Evolutionary conservation across 768 basidiomycete species (phyloP), one percentile per base, ranked within the genome.

Genomic region (Tulasnella sp.): DNA sequence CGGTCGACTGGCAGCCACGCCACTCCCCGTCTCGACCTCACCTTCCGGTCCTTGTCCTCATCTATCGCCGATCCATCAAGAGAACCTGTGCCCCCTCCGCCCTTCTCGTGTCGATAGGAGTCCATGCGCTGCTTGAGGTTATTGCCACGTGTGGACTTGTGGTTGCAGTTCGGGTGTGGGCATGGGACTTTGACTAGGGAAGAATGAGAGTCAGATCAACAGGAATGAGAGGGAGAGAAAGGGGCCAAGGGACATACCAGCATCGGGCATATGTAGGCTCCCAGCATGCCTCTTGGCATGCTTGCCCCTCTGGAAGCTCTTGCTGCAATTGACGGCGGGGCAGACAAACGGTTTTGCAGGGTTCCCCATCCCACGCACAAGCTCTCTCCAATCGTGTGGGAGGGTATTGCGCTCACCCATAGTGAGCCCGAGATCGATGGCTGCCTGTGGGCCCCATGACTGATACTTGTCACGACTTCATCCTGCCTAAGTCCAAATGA

Each of bases 81-180:
- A 5, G 34, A 38, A 5, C 34, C 34, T 15, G 34, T 15, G 34
- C 34, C 34, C n/a, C n/a, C n/a, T n/a, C n/a, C n/a, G 34, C 34
- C 45, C 45, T 48, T 48, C 54, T 56, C 44, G 54, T 42, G 54
- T 43, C 44, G 41, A 25, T 56, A 42, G 11, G 54, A 56, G 2
- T 43, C 54, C n/a, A 56, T 56, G 54, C 44, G 54, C 12, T 56
- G 54, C 54, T 56, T 56, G 12, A 56, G 31, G 43, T 56, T 56
- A 42, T 56, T 42, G 44, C 54, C 54, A 8, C 54, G 42, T 15
- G 54, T 56, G 54, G 54, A 56, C 30, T 56, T 56, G 54, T 56
- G 54, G 19, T 56, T 42, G 43, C 54, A 56, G 8, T 42, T 42
- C n/a, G 41, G 41, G 44, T 43, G 44, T n/a, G 54, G 54, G 44